Base-by-base conservation (phyloP, 176 grass and related monocot species). In the Avena eriantha region DNA sequence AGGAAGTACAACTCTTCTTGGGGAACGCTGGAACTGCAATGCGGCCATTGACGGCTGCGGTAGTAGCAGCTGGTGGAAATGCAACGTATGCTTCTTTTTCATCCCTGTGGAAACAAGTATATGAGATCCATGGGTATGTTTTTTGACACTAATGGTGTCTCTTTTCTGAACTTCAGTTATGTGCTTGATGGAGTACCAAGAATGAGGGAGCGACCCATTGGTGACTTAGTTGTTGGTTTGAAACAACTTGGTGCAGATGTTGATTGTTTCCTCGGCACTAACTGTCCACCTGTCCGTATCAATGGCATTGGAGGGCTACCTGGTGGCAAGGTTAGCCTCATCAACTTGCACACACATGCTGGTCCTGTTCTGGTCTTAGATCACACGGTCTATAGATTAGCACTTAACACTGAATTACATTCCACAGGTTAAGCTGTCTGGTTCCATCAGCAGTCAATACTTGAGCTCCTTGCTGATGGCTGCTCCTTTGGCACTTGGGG, bases 201-300 rank as follows among this genome's bases (percentile, higher is more conserved):
- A 86, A 99, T 99, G 97, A 96, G 97, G 89, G 97, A 99, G 80
- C 91, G 97, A 55, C 97, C 97, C 5, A 99, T 99, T 82, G 94
- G 97, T 10, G 97, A 99, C 66, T 94, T 99, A 50, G 90, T 97
- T 76, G 82, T 85, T 0, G 97, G 97, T 47, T 84, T 99, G 80
- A 93, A 99, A 76, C 97, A 99, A 74, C 97, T 99, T 33, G 97
- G 94, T 59, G 94, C 97, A 0, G 90, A 94, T 76, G 92, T 86
- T 50, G 97, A 99, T 83, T 99, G 97, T 90, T 99, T 99, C 86
- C 88, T 99, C 60, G 97, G 94, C 49, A 99, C 97, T 16, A 58
- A 96, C 60, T 99, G 97, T 61, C 97, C 97, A 69, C 97, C 97
- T 64, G 94, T 99, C 78, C 92, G 92, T 80, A 82, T 99, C 51